Evolutionary conservation across 1,139 yeast genomes (phyloP).

Genomic region (Citeromyces siamensis): DNA sequence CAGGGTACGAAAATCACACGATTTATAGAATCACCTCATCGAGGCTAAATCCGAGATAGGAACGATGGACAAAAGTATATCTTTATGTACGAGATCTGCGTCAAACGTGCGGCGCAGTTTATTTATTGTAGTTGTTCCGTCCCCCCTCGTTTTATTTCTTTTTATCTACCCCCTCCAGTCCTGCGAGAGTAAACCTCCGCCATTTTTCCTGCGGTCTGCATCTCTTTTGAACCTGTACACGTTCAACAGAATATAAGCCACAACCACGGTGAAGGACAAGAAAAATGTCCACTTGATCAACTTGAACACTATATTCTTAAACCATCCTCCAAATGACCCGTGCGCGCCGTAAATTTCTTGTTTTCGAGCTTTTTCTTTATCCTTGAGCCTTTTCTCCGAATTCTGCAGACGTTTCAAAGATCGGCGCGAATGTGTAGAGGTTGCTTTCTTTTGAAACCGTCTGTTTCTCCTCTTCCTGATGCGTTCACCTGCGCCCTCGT

Average conservation of each 20-base stretch:
- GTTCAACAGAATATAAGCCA: not conserved
- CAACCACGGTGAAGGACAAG: not conserved
- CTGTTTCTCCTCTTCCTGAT: not conserved
- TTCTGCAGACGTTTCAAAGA: not conserved
- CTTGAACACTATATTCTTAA: not conserved
- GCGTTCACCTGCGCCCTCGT: not conserved
- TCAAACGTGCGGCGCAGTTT: too few relatives aligned
- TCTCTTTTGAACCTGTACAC: constrained; percentile 1
- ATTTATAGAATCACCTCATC: too few relatives aligned
- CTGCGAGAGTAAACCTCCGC: not conserved
- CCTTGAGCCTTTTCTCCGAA: constrained; percentile 1
- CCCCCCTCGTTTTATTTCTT: not conserved
- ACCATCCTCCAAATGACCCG: not conserved
- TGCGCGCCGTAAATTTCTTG: constrained; percentile 2
- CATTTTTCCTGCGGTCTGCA: not conserved
- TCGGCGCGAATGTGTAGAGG: not conserved
- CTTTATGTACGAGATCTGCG: too few relatives aligned
- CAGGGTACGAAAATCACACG: not conserved
- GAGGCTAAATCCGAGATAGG: too few relatives aligned
- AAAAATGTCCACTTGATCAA: not conserved
- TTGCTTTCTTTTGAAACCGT: not conserved
- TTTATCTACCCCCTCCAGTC: not conserved
- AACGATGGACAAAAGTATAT: too few relatives aligned
- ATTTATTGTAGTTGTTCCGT: too few relatives aligned
- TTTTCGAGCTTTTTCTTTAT: not conserved